These are phyloP conservation scores for Solanum microdontum DNA, from an alignment of 257 asterid species.

Conservation along the genomic window DNA sequence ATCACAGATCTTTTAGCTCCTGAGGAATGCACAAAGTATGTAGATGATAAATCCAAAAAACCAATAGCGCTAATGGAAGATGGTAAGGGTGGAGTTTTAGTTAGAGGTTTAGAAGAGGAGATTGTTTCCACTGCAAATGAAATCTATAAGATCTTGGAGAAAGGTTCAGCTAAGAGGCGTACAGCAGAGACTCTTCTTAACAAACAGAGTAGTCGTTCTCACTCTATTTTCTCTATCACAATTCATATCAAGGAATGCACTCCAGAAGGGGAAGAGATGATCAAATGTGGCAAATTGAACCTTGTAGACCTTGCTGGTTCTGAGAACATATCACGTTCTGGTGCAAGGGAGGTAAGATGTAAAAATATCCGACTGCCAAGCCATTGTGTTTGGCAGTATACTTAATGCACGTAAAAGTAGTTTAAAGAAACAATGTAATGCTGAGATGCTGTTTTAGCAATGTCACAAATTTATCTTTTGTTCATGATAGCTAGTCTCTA, in stretches of 20 bases:
- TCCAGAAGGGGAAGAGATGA: conserved; percentile 98
- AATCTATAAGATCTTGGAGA: conserved; percentile 83
- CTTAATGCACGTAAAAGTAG: neutral
- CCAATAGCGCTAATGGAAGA: conserved; percentile 98
- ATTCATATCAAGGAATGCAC: conserved; percentile 96
- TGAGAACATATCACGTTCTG: conserved; percentile 95
- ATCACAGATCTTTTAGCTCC: conserved; percentile 90
- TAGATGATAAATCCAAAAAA: conserved; percentile 83
- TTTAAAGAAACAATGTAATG: neutral
- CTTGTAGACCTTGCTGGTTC: conserved; percentile 99
- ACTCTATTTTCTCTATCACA: conserved; percentile 88
- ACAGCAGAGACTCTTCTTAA: conserved; percentile 99
- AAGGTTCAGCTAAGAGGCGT: conserved; percentile 96
- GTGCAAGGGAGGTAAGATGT: conserved; percentile 85
- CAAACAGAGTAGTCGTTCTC: conserved; percentile 99
- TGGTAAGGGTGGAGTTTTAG: conserved; percentile 93
- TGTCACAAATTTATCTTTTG: neutral
- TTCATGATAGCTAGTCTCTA: neutral
- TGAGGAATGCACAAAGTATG: conserved; percentile 62
- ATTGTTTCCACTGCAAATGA: conserved; percentile 87
- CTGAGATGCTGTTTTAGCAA: neutral
- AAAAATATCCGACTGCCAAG: neutral
- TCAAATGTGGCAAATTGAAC: conserved; percentile 92
- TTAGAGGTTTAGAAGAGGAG: conserved; percentile 96
- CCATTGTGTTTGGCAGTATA: neutral